Conservation (phyloP, 176 grass and related monocot genomes). For the Bothriochloa decipiens region DNA sequence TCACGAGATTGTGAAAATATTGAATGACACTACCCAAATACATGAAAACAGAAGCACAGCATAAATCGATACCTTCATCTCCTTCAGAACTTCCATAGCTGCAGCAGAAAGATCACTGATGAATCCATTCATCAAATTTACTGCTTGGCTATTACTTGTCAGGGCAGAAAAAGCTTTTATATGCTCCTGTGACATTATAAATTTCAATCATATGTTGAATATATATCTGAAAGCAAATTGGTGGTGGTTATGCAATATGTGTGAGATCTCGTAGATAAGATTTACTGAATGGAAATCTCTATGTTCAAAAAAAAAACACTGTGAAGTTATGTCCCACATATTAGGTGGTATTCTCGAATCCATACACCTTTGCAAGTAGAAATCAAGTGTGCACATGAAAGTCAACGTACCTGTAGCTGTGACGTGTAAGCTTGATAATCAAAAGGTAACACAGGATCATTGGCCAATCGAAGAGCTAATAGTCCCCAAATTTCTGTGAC, state of each 20-base stretch:
- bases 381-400: not conserved
- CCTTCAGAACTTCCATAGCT: conserved; percentile 58
- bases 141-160: conserved; percentile 38
- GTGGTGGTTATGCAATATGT: not conserved
- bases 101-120: conserved; percentile 60
- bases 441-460: conserved; percentile 87
- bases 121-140: conserved; percentile 59
- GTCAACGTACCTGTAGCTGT: conserved; percentile 64
- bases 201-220: conserved; percentile 13
- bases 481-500: conserved; percentile 94
- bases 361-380: not conserved
- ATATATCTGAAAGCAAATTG: conserved; percentile 1
- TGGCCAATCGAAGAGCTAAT: conserved; percentile 69
- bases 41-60: conserved; percentile 9
- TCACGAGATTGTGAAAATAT: not conserved
- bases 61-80: conserved; percentile 57
- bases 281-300: too few relatives aligned
- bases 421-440: conserved; percentile 74
- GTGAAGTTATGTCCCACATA: not conserved
- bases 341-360: not conserved
- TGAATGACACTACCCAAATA: not conserved
- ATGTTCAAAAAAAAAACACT: too few relatives aligned
- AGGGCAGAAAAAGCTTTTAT: conserved; percentile 49
- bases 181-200: conserved; percentile 61
- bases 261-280: conserved; percentile 1